Evolutionary conservation across 2,329 filamentous ascomycete genomes (phyloP).

Genomic region (Fusarium siculi): DNA sequence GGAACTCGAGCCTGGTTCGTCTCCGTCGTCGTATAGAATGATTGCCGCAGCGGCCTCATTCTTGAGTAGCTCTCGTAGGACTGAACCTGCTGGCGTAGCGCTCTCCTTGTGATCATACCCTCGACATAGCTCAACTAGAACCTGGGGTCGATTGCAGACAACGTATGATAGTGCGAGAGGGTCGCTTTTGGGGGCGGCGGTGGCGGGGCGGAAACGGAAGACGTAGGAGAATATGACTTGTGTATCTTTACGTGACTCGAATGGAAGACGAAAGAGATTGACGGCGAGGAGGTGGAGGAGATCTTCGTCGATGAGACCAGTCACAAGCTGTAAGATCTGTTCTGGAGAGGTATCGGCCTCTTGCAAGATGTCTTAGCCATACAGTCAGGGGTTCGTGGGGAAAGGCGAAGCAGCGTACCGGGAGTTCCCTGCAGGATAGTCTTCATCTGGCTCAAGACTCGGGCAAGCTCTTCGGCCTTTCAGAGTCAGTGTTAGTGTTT

Average conservation of each 20-base stretch:
- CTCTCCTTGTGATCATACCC: conserved; percentile 93
- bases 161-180: conserved; percentile 90
- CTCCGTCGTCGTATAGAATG: conserved; percentile 90
- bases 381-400: conserved; percentile 1
- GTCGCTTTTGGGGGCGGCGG: conserved; percentile 74
- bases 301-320: conserved; percentile 87
- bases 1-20: conserved; percentile 74
- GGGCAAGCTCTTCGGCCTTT: conserved; percentile 87
- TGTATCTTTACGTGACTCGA: conserved; percentile 95
- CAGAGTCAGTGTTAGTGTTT: conserved; percentile 6
- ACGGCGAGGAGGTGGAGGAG: conserved; percentile 85
- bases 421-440: conserved; percentile 91
- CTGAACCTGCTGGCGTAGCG: conserved; percentile 89
- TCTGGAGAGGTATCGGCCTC: conserved; percentile 89
- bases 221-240: conserved; percentile 97
- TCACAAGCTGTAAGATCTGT: conserved; percentile 86
- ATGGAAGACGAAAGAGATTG: conserved; percentile 86
- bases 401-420: conserved; percentile 63
- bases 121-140: conserved; percentile 87
- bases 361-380: conserved; percentile 51
- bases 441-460: conserved; percentile 91
- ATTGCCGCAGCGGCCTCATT: conserved; percentile 91
- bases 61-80: conserved; percentile 87
- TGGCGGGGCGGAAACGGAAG: conserved; percentile 84
- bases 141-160: conserved; percentile 84